These are phyloP conservation scores for Candida arabinofermentans DNA, from an alignment of 805 yeast species.

Conservation along the genomic window DNA sequence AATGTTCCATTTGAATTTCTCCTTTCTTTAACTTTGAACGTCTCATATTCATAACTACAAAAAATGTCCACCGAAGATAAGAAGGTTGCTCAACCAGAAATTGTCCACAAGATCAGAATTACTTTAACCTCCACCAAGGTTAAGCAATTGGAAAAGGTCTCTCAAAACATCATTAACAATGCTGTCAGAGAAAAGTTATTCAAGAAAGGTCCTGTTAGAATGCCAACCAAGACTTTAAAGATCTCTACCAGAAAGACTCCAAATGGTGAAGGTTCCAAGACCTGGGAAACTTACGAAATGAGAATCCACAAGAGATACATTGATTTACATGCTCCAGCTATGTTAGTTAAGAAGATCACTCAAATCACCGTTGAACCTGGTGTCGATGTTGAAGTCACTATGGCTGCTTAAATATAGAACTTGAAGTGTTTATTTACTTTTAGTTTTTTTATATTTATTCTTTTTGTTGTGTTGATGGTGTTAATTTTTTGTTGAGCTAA, in stretches of 20 bases:
- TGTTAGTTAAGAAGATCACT: constrained; percentile 90
- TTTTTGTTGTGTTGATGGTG: background rate
- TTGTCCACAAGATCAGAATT: constrained; percentile 96
- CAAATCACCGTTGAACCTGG: constrained; percentile 98
- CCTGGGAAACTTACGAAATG: constrained; percentile 99
- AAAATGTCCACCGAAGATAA: constrained; percentile 86
- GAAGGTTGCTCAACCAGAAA: constrained; percentile 74
- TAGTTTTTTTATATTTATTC: background rate
- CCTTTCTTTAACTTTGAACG: constrained; percentile 30
- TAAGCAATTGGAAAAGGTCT: constrained; percentile 95
- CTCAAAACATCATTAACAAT: constrained; percentile 82
- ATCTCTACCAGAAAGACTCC: constrained; percentile 99
- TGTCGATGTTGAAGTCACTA: constrained; percentile 95
- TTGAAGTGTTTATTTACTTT: background rate
- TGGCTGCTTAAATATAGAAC: constrained; percentile 60
- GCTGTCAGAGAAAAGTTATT: constrained; percentile 78
- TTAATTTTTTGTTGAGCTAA: background rate
- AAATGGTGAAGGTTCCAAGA: constrained; percentile 99
- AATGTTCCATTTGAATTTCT: background rate
- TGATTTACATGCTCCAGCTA: constrained; percentile 96
- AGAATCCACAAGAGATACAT: constrained; percentile 99
- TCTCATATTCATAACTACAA: constrained; percentile 28
- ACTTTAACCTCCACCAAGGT: constrained; percentile 98
- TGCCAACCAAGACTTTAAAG: constrained; percentile 98
- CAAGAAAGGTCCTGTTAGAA: constrained; percentile 99